Conservation (phyloP, 176 grass and related monocot species). For the Oryza punctata region DNA sequence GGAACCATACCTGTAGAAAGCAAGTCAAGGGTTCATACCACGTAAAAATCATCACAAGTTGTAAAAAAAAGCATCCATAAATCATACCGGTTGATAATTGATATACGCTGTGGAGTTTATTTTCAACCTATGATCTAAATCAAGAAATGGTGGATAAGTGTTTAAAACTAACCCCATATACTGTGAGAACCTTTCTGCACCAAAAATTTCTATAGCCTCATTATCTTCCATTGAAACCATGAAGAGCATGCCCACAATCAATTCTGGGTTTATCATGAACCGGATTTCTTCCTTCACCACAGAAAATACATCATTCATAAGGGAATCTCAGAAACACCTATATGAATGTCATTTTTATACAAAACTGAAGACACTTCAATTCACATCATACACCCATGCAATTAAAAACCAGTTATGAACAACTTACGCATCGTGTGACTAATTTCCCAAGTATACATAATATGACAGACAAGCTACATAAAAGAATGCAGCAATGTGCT, state of each 20-base stretch:
- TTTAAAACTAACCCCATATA: constrained; percentile 70
- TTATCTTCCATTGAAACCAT: constrained; percentile 80
- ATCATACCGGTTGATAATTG: neutral
- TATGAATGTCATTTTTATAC: neutral
- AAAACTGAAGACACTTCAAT: constrained; percentile 10
- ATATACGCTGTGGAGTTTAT: neutral
- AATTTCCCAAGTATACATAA: constrained; percentile 3
- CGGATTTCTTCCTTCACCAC: constrained; percentile 76
- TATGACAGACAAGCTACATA: constrained; percentile 1
- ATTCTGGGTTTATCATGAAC: constrained; percentile 85
- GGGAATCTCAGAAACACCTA: neutral
- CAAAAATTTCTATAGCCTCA: constrained; percentile 90
- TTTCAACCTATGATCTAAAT: constrained; percentile 22
- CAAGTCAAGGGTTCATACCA: neutral
- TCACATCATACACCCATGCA: neutral
- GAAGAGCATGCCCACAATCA: constrained; percentile 79
- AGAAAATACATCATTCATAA: neutral
- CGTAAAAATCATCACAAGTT: neutral
- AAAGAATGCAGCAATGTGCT: neutral
- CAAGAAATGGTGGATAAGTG: constrained; percentile 25
- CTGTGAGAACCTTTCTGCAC: constrained; percentile 75
- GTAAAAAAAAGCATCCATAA: neutral
- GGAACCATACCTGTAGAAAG: constrained; percentile 64
- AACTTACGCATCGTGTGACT: neutral
- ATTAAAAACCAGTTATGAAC: neutral